Conservation (phyloP, 1,284 basidiomycete genomes). For the Leccinum fallax region DNA sequence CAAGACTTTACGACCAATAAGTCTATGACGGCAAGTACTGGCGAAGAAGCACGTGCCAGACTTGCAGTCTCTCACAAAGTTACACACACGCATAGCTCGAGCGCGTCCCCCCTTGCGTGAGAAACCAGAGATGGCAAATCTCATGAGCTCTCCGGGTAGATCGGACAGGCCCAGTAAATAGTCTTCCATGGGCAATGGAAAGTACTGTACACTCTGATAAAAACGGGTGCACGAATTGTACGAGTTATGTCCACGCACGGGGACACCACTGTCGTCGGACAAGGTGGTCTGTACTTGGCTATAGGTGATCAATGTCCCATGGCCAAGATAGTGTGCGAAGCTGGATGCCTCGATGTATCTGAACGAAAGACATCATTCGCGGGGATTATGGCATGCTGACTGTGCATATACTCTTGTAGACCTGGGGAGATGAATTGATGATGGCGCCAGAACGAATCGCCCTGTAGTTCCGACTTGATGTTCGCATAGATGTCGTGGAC, state of each 20-base stretch:
- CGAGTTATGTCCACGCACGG: conserved; percentile 47
- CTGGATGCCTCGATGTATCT: conserved; percentile 90
- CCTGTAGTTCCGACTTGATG: conserved; percentile 66
- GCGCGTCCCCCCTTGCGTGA: conserved; percentile 70
- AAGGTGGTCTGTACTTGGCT: conserved; percentile 68
- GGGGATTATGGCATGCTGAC: conserved; percentile 1
- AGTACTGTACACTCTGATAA: conserved; percentile 48
- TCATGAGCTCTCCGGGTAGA: conserved; percentile 97
- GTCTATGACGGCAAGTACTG: neutral
- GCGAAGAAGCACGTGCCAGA: conserved; percentile 51
- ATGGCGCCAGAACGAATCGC: conserved; percentile 81
- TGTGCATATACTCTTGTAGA: conserved; percentile 62
- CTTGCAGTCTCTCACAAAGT: conserved; percentile 81
- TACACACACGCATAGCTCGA: conserved; percentile 70
- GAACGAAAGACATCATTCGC: conserved; percentile 17
- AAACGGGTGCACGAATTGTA: neutral
- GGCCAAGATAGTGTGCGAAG: conserved; percentile 86
- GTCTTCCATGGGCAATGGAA: conserved; percentile 74
- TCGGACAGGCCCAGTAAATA: conserved; percentile 94
- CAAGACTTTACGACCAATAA: conserved; percentile 54
- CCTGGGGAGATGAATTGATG: conserved; percentile 77
- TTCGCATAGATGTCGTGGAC: conserved; percentile 67
- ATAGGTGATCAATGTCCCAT: conserved; percentile 70
- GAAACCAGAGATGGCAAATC: conserved; percentile 83
- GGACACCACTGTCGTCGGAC: conserved; percentile 56